Base-by-base conservation (phyloP, 305 asterid genomes). In the Fraxinus platypoda region DNA sequence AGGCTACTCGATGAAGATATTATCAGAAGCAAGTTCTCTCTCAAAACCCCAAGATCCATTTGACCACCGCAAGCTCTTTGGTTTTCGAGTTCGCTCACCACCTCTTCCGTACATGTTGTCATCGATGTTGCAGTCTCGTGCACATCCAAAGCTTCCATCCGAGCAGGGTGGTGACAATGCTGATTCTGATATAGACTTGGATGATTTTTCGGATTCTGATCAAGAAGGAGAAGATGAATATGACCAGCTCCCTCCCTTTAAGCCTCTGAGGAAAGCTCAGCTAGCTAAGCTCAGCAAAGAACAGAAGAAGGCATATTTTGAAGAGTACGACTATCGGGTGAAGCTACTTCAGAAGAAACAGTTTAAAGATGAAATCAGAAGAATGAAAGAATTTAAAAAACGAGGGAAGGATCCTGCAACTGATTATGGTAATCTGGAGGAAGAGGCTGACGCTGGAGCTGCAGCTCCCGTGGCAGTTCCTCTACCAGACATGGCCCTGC, bases 181-280 rank as follows among this genome's bases (percentile, higher is more conserved):
- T 73, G 98, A 93, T 79, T 94, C 98, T 19, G 99, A 94, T 82
- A 86, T 95, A 59, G 99, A 95, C 83, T 85, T 95, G 89, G 97
- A 93, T 49, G 98, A 95, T 57, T 85, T 90, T 2, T 93, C 97
- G 0, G 99, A 93, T 83, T 84, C 90, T 30, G 99, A 94, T 43
- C 87, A 89, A 49, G 97, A 90, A 77, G 98, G 88, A 78, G 99
- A 90, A 83, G 99, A 94, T 8, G 99, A 95, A 90, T 95, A 95
- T n/a, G 98, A 95, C 76, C 96, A 94, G 91, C 98, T 95, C 54
- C 99, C 99, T 19, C 95, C 97, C 11, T 95, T 95, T 83, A 92
- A 87, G 93, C 96, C 99, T 78, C 97, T 93, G 34, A 89, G 85
- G 88, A 92, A 88, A 83, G 88, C 91, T 81, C 98, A 94, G 89